Evolutionary conservation across 768 basidiomycete species (phyloP), one percentile per base, ranked within the genome.

Genomic region (Cystofilobasidium ferigula): DNA sequence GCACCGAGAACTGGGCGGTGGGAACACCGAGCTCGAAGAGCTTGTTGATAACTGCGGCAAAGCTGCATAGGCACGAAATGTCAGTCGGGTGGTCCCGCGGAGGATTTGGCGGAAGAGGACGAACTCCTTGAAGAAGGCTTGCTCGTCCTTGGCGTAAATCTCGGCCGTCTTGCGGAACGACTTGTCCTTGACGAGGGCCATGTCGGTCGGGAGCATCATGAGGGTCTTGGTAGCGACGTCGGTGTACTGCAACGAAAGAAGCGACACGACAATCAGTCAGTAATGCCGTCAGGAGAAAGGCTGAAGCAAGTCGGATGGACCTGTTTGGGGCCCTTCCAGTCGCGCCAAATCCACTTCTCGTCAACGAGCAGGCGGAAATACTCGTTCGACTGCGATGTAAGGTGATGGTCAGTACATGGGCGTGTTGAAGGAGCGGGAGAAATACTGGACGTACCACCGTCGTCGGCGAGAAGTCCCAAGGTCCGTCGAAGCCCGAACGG

Each of bases 11-110:
- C 77, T 98, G 94, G 65, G 82, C 74, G 18, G 80, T 76, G 51
- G 94, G 94, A 12, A 98, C 90, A 70, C 94, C 94, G 61, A 97
- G 86, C 79, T 98, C 94, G 70, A 98, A 84, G 56, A 98, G 83
- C 69, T 82, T 85, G 48, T 83, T 72, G 64, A 92, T 83, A 30
- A 82, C 88, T 47, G 80, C 80, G 57, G 92, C 82, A 81, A 97
- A 98, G 78, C 91, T 93, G 73, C 6, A 35, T 5, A 57, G 30
- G 35, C 62, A 24, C 24, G 42, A 54, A 18, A 57, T 16, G 54
- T 30, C 26, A 36, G 8, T 3, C 2, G 35, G 6, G 18, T 18
- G 24, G 5, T 3, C 28, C 34, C 22, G n/a, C n/a, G 3, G 16
- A 8, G 16, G 28, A n/a, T 5, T 18, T 32, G 40, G 16, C 12